Percentiles rank a stretch among this genome's conserved stretches.
Evolutionary conservation across 176 grass and related monocot genomes (phyloP).

Genomic region (Poa pratensis): DNA sequence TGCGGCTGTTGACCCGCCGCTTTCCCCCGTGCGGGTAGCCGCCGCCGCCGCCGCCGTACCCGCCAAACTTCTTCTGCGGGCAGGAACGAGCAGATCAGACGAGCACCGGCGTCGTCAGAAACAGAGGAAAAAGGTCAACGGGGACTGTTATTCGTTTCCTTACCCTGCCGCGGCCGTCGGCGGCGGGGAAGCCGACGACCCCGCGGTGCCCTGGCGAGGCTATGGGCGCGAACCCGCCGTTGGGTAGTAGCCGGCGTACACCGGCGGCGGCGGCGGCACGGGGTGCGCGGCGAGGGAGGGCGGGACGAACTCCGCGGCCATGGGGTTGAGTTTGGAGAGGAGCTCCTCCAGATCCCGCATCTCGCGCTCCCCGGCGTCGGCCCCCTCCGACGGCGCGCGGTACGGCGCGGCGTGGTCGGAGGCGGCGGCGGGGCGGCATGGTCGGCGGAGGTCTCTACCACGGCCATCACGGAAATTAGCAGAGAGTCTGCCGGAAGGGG

Average conservation of each 20-base stretch:
- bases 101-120: background rate
- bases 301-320: constrained; percentile 99
- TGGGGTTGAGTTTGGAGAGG: constrained; percentile 98
- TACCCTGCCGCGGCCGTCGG: constrained; percentile 62
- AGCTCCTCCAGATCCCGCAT: constrained; percentile 99
- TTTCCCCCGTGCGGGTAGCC: constrained; percentile 58
- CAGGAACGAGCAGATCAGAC: background rate
- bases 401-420: constrained; percentile 22
- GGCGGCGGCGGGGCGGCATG: constrained; percentile 20
- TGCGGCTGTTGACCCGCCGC: constrained; percentile 82
- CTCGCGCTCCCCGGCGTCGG: constrained; percentile 64
- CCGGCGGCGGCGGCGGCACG: background rate
- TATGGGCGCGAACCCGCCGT: constrained; percentile 39
- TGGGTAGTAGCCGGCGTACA: constrained; percentile 56
- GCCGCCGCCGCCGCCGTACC: constrained; percentile 16
- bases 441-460: constrained; percentile 54
- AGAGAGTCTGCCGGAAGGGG: background rate
- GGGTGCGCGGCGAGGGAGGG: constrained; percentile 58
- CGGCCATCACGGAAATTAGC: constrained; percentile 36
- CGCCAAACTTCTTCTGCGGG: constrained; percentile 70
- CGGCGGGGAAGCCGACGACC: constrained; percentile 54
- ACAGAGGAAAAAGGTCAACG: constrained; percentile 14
- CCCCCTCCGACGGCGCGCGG: constrained; percentile 3
- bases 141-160: background rate
- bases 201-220: constrained; percentile 44